Conservation (phyloP, 148 eudicot species). For the Vaccinium vitisidaea region DNA sequence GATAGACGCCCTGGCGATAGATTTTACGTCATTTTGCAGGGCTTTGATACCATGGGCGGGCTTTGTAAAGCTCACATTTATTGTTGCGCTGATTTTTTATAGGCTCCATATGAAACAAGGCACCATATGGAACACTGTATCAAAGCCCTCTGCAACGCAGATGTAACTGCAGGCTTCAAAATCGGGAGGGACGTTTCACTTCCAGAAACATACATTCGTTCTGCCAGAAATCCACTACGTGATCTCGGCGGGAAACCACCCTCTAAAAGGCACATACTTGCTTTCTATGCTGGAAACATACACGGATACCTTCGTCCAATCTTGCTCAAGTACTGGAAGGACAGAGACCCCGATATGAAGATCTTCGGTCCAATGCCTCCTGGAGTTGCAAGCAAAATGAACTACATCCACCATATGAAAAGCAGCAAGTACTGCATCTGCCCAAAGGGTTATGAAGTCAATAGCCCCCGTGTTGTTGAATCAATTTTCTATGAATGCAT, state of each 20-base stretch:
- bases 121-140: slow-evolving; percentile 47
- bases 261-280: slow-evolving; percentile 49
- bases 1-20: background rate
- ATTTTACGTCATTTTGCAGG: background rate
- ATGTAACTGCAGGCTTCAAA: slow-evolving; percentile 59
- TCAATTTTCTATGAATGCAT: slow-evolving; percentile 73
- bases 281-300: slow-evolving; percentile 74
- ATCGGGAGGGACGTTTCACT: slow-evolving; percentile 69
- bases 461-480: slow-evolving; percentile 72
- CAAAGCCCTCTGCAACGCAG: slow-evolving; percentile 73
- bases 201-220: slow-evolving; percentile 64
- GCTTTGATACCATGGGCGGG: background rate
- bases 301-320: slow-evolving; percentile 77
- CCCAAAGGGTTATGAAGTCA: slow-evolving; percentile 72
- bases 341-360: slow-evolving; percentile 64
- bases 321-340: slow-evolving; percentile 59
- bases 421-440: slow-evolving; percentile 82
- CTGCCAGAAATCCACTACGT: slow-evolving; percentile 49
- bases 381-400: slow-evolving; percentile 53
- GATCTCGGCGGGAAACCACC: slow-evolving; percentile 70
- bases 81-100: slow-evolving; percentile 9
- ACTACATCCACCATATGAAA: slow-evolving; percentile 67
- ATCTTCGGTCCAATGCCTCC: slow-evolving; percentile 67
- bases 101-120: slow-evolving; percentile 58
- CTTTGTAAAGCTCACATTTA: background rate